Evolutionary conservation across 2,329 filamentous ascomycete genomes (phyloP), one percentile per base, ranked within the genome.

Genomic region (Cladosporium velox): DNA sequence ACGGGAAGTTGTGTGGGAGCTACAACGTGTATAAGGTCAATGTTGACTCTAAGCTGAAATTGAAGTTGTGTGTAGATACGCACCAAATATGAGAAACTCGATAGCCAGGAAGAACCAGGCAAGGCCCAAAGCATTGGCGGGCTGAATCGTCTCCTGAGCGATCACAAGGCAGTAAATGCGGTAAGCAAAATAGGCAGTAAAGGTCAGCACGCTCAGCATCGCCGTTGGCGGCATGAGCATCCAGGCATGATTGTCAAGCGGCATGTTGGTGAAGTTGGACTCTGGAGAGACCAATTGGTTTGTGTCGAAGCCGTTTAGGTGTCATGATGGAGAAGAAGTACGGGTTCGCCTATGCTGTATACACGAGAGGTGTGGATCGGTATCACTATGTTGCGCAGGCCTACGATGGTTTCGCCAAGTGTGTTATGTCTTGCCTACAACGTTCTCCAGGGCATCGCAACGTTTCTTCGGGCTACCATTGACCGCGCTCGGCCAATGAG

Each of bases 111-210:
- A 63, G 49, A 63, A 63, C 60, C 60, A 63, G 15, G 60, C 60
- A 52, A 63, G 49, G 8, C 60, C 60, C 34, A 63, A 38, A n/a
- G 60, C 60, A 32, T 63, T 63, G 12, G 60, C 49, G 15, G 60
- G 60, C 26, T 63, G 30, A 21, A 63, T 55, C 14, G 49, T 55
- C 32, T 63, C n/a, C 49, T 63, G 60, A 4, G 60, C 60, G 11
- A 41, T 63, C 10, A 63, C 49, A 4, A 63, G 60, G 49, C 60
- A 63, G 32, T 63, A 63, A 8, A 63, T 63, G 32, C 60, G 60
- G 49, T 63, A 63, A 18, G 49, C 60, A 26, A 63, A 63, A 21
- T 63, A 63, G n/a, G 60, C 60, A n/a, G 60, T 63, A 41, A 63
- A 63, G 3, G 60, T 63, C 21, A 63, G 18, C 1, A 63, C 49